Conservation (phyloP, 1,284 basidiomycete genomes). For the Cutaneotrichosporon mucoides region DNA sequence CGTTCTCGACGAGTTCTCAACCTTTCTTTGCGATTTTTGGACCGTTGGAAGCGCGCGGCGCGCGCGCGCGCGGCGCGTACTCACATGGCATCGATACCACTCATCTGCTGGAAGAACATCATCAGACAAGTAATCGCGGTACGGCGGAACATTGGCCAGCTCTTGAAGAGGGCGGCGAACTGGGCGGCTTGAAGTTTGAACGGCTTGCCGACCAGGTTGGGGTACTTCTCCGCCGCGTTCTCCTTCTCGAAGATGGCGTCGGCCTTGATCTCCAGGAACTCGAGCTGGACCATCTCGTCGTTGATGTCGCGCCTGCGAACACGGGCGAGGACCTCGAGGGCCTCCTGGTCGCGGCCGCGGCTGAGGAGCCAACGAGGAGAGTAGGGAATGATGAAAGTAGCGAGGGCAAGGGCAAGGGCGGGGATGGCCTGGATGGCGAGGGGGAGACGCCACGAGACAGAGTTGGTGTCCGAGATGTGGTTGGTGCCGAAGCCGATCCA, state of each 20-base stretch:
- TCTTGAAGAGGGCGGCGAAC: slow-evolving; percentile 16
- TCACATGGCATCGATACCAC: slow-evolving; percentile 25
- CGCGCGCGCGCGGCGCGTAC: no score
- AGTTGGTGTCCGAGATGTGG: slow-evolving; percentile 50
- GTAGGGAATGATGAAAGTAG: slow-evolving; percentile 51
- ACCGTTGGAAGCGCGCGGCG: no score
- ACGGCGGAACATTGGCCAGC: slow-evolving; percentile 29
- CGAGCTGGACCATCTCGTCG: slow-evolving; percentile 64
- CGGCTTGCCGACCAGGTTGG: slow-evolving; percentile 13
- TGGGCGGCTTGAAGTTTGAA: slow-evolving; percentile 17
- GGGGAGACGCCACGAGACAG: slow-evolving; percentile 72
- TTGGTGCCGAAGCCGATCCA: slow-evolving; percentile 71
- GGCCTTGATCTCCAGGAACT: slow-evolving; percentile 73
- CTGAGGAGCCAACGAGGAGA: slow-evolving; percentile 59
- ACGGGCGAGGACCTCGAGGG: slow-evolving; percentile 58
- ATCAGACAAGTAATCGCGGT: slow-evolving; percentile 44
- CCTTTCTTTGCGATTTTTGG: no score
- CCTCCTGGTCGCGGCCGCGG: slow-evolving; percentile 66
- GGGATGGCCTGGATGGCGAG: slow-evolving; percentile 71
- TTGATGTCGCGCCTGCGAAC: slow-evolving; percentile 58
- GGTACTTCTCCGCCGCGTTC: slow-evolving; percentile 14
- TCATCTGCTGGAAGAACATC: slow-evolving; percentile 46
- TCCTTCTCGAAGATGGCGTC: slow-evolving; percentile 57
- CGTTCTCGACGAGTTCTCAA: no score
- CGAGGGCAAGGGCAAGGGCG: slow-evolving; percentile 44